Evolutionary conservation across 768 basidiomycete genomes (phyloP), one percentile per base, ranked within the genome.

Genomic region (Leccinum rimulosum): DNA sequence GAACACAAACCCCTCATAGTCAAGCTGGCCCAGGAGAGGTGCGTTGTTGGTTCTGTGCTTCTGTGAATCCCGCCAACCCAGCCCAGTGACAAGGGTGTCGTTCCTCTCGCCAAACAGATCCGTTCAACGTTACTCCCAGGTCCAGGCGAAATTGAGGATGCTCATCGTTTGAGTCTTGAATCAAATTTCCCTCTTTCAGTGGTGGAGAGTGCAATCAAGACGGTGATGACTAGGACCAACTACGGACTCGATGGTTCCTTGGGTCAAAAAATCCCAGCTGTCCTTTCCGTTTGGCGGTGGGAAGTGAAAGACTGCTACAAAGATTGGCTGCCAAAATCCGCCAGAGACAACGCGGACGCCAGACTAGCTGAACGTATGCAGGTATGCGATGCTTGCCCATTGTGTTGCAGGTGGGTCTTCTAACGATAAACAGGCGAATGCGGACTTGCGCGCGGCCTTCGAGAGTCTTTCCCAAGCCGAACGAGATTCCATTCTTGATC

Each of bases 1-100:
- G 83, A 88, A 60, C 80, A 93, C 69, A 80, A 76, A 62, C 84
- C 91, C 1, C 74, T 95, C 27, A 83, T 96, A 64, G 93, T 86
- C 6, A 93, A 94, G 71, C 73, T 94, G 43, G 84, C 84, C 1
- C 89, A 93, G 63, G 94, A 96, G 75, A 94, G 93, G 94, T 93
- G 77, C 56, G 51, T 31, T 55, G 45, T 61, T 4, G 28, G 27
- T 45, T 11, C 22, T 33, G 8, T 27, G 22, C 33, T 57, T 54
- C 30, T 8, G 11, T 45, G 59, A 53, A 62, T 38, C 25, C 48
- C 17, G 48, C 65, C 31, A 54, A 64, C 61, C 59, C 62, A 38
- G 27, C 47, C 35, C 58, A 96, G 93, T 65, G 92, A 94, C 70
- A 93, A 91, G 73, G 80, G 85, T 1, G 65, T 87, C 4, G 59